Evolutionary conservation across 2,329 filamentous ascomycete genomes (phyloP), one percentile per base, ranked within the genome.

Genomic region (Thielaviopsis euricoi): DNA sequence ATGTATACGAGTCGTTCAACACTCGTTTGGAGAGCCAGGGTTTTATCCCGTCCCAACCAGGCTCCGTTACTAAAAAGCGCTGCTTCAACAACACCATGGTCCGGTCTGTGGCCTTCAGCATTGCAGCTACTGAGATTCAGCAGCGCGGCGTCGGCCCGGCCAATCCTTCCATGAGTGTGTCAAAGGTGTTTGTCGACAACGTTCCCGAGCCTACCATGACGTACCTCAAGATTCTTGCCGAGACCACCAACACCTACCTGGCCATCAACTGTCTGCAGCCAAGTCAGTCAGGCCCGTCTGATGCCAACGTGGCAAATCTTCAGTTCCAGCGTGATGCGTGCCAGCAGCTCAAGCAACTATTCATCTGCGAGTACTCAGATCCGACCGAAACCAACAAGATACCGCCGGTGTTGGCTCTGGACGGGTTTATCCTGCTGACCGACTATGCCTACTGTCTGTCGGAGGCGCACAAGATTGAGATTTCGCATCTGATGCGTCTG

Each of bases 101-200:
- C 15, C 76, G 77, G 59, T 75, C 82, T 1, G 81, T 96, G 15
- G 91, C 88, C 1, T 89, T 83, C 67, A 91, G 90, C 0, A 89
- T 98, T 60, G 85, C 89, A 9, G 83, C 89, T 0, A 83, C 87
- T 3, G 93, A 98, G 71, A 95, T 97, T 63, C 85, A 90, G 62
- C 89, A 96, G 68, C 85, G 93, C 64, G 93, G 93, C 6, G 76
- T 89, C 3, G 86, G 88, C 64, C 82, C 83, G 22, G 80, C 86
- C 62, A 78, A 80, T 52, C 85, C 87, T 57, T 77, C 82, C 68
- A 91, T 86, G 5, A 72, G 97, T 52, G 71, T 97, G 63, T 89
- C 85, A 65, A 33, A 25, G 19, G 22, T 55, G 22, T 48, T 48
- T 17, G 23, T 50, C 43, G 52, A 53, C 25, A 43, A 54, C 12